Percentiles rank a stretch among this genome's conserved stretches.
Evolutionary conservation across 176 grass and related monocot genomes (phyloP).

Genomic region (Tuctoria greenei): DNA sequence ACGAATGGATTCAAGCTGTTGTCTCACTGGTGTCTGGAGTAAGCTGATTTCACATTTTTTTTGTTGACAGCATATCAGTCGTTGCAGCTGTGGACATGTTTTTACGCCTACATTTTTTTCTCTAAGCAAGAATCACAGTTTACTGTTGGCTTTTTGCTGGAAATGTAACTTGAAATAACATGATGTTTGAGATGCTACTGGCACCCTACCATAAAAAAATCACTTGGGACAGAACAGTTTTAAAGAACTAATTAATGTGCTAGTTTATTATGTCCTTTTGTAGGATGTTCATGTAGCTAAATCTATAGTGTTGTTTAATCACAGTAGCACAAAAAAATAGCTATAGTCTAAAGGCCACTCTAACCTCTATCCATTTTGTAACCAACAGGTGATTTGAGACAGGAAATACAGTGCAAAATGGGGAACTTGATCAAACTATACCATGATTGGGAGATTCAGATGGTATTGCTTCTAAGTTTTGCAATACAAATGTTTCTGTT

Average conservation of each 20-base stretch:
- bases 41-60: too few species aligned
- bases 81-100: neutral
- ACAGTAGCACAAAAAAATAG: neutral
- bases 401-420: neutral
- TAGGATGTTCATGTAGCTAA: neutral
- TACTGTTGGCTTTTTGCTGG: too few species aligned
- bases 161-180: too few species aligned
- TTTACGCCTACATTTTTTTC: too few species aligned
- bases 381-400: neutral
- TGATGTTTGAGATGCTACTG: too few species aligned
- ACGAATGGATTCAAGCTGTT: neutral
- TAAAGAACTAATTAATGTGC: neutral
- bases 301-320: neutral
- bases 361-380: neutral
- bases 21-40: neutral
- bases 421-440: neutral
- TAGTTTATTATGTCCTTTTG: neutral
- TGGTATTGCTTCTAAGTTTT: slow-evolving; percentile 22
- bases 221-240: neutral
- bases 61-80: too few species aligned
- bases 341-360: neutral
- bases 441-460: slow-evolving; percentile 16
- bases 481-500: slow-evolving; percentile 17
- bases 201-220: neutral
- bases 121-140: too few species aligned